Percentiles rank a stretch among this genome's conserved stretches.
These are phyloP conservation scores for Glonium stellatum DNA, from an alignment of 495 filamentous ascomycete species.

Conservation along the genomic window DNA sequence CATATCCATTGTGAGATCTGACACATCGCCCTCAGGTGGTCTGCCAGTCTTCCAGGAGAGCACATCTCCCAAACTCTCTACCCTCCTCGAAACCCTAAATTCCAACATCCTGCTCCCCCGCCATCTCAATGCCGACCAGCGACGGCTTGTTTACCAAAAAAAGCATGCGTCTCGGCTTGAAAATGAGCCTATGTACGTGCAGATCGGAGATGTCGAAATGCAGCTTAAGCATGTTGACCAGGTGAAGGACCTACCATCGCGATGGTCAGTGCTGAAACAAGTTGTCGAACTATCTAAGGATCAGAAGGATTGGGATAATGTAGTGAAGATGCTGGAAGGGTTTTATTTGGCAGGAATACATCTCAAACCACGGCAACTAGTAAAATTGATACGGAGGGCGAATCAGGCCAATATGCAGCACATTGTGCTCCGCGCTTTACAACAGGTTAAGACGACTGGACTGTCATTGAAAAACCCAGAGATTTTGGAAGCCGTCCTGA, in stretches of 20 bases:
- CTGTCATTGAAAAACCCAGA: constrained; percentile 20
- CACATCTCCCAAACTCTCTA: constrained; percentile 29
- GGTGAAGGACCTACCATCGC: constrained; percentile 30
- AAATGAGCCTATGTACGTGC: constrained; percentile 33
- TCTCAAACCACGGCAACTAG: constrained; percentile 14
- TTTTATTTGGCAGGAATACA: constrained; percentile 19
- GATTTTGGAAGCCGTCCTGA: constrained; percentile 26
- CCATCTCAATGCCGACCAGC: constrained; percentile 31
- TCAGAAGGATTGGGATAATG: constrained; percentile 33
- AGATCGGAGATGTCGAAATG: constrained; percentile 35
- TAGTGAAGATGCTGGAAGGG: constrained; percentile 32
- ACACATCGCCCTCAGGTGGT: constrained; percentile 14
- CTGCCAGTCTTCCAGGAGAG: constrained; percentile 31
- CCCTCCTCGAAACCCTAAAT: constrained; percentile 29
- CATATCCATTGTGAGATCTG: background rate
- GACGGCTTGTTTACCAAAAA: constrained; percentile 30
- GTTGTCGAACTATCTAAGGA: constrained; percentile 26
- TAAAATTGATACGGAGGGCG: constrained; percentile 31
- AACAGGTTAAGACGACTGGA: constrained; percentile 29
- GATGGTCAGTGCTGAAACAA: constrained; percentile 16
- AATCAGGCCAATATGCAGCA: constrained; percentile 23
- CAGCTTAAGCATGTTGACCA: constrained; percentile 33
- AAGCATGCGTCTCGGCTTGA: constrained; percentile 24
- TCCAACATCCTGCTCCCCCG: constrained; percentile 35
- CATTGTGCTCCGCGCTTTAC: constrained; percentile 30